Evolutionary conservation across 495 filamentous ascomycete species (phyloP), one percentile per base, ranked within the genome.

Genomic region (Penicillium daleae): DNA sequence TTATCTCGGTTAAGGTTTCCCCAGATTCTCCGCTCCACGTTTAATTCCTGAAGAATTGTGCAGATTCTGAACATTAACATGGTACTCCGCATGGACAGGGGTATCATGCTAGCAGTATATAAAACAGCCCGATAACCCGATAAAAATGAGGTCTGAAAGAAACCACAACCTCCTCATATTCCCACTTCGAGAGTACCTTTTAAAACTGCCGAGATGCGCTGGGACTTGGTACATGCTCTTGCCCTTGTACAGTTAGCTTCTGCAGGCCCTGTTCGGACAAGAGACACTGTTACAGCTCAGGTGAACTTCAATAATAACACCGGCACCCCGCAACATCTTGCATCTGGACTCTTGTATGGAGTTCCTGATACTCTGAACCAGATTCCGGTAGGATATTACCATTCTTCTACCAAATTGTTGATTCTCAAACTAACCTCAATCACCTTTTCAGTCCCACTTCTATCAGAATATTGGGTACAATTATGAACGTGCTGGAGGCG

Each of bases 261-360:
- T 46, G 42, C 42, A 22, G 42, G 42, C 19, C 42, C 42, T 46
- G 19, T 46, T 22, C 0, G 3, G 26, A 46, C 19, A 24, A 46
- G 42, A 46, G 42, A 46, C 9, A 46, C 42, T 12, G 42, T 46
- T 5, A 46, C 42, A 12, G 42, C 42, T 46, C 42, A 46, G 42
- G 42, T 46, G 21, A 46, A 46, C 19, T 46, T 46, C 21, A 46
- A 46, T 15, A 46, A 46, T 46, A 52, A 52, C n/a, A 52, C 49
- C 4, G 49, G 49, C 6, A 32, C 49, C 12, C 49, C 49, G 49
- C 49, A 52, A 52, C 49, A 52, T 17, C 49, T 52, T 13, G 49
- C 49, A 17, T 52, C 49, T 2, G 49, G 49, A 31, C 24, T 52
- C 6, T 32, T 52, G 13, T 52, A 52, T 32, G 49, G 49, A n/a